Conservation (phyloP, 106 monocot species). For the Phalaenopsis aphrodite region DNA sequence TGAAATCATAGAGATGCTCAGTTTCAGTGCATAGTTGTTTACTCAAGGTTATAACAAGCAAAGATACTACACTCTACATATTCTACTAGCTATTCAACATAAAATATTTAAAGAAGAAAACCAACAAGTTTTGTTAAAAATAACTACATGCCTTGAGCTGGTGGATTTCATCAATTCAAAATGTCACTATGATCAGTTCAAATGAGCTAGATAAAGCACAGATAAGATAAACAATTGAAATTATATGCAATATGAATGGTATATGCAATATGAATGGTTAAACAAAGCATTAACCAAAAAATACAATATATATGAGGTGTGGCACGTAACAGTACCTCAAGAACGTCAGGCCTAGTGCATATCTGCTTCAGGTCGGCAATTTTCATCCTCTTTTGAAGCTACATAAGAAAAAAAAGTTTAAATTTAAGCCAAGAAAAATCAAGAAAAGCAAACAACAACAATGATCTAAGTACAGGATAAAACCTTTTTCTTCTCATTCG, state of each 20-base stretch:
- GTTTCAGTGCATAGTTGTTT: not conserved
- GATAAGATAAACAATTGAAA: not conserved
- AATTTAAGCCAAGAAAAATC: not conserved
- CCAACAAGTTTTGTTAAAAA: not conserved
- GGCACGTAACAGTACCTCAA: slow-evolving; percentile 57
- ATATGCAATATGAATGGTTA: not conserved
- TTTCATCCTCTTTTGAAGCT: slow-evolving; percentile 98
- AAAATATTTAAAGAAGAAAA: not conserved
- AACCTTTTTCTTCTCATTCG: slow-evolving; percentile 98
- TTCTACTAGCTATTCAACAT: not conserved
- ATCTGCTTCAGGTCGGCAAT: slow-evolving; percentile 96
- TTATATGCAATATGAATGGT: not conserved
- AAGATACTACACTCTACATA: not conserved
- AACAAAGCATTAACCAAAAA: not conserved
- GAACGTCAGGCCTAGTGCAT: slow-evolving; percentile 87
- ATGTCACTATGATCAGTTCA: not conserved
- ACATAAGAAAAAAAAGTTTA: not conserved
- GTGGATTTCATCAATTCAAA: not conserved
- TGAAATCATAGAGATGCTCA: not conserved
- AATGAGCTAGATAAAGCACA: not conserved
- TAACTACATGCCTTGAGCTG: not conserved
- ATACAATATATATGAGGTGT: not conserved
- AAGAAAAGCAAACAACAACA: not conserved
- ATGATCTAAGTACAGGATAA: not conserved
- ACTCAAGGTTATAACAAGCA: not conserved